Evolutionary conservation across 352 stramenopile species (phyloP).

Genomic region (Aphanomyces invadans): DNA sequence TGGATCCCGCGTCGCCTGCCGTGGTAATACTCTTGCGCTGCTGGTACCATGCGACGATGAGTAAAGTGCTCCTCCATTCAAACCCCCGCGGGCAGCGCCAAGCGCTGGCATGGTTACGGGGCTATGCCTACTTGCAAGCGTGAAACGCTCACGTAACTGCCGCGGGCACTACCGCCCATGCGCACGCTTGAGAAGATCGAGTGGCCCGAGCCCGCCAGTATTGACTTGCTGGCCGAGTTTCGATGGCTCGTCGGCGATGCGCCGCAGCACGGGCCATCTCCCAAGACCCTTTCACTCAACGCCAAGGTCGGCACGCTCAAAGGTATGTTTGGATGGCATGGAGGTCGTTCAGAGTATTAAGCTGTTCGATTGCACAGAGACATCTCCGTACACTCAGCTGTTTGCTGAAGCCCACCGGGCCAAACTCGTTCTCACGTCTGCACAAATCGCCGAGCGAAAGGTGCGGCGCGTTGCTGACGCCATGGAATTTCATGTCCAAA

Average conservation of each 20-base stretch:
- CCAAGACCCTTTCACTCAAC: not conserved
- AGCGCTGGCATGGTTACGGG: too few relatives aligned
- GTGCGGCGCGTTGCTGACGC: not conserved
- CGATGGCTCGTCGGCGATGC: conserved; percentile 1
- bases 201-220: not conserved
- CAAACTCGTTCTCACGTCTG: not conserved
- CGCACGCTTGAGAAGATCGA: conserved; percentile 3
- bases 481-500: conserved; percentile 1
- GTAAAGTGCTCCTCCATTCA: too few relatives aligned
- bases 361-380: not conserved
- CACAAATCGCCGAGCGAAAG: not conserved
- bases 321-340: not conserved
- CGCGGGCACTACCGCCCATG: not conserved
- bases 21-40: too few relatives aligned
- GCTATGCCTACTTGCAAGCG: too few relatives aligned
- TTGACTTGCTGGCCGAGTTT: conserved; percentile 16
- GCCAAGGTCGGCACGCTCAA: not conserved
- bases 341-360: too few relatives aligned
- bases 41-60: too few relatives aligned
- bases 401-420: not conserved
- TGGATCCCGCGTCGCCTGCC: too few relatives aligned
- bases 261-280: not conserved
- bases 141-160: not conserved
- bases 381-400: conserved; percentile 5
- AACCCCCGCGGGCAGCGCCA: too few relatives aligned